Evolutionary conservation across 805 yeast species (phyloP), one percentile per base, ranked within the genome.

Genomic region (Pachysolen tannophilus): DNA sequence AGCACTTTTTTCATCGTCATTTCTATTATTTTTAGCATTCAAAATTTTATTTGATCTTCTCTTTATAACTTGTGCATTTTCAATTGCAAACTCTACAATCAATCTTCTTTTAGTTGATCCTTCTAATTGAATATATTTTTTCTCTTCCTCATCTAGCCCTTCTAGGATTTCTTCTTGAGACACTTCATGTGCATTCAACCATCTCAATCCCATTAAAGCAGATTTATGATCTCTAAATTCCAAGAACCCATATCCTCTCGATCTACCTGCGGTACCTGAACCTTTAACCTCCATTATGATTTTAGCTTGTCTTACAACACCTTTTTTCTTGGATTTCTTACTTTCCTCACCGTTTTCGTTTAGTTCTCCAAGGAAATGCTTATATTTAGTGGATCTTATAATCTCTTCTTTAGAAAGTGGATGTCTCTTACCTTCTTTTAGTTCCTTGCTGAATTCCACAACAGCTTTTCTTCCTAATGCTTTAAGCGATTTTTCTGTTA

Each of bases 171-270:
- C 97, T 8, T 69, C 75, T 23, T 57, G 58, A 0, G 84, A 62
- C 6, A 92, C 95, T 50, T 75, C 80, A 53, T 90, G 96, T 6
- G 95, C 95, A 56, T 92, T 92, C 56, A 92, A 69, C 95, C 96
- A 92, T 66, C 98, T 77, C 38, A 92, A 72, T 2, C 94, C 97
- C 97, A 87, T 88, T 45, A 92, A 69, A 1, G 98, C 97, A 43
- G 80, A 56, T 58, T 82, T 82, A 58, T 92, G 98, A 58, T 88
- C 95, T 59, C 87, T 78, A 58, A 70, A 87, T 60, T 92, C 97
- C 30, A 92, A 60, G 68, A 92, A 90, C 43, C 98, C 98, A 51
- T 90, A 92, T 41, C 98, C 98, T 66, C 97, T 80, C 52, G 92
- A 79, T 58, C 98, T 73, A 38, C 98, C 98, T 20, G 69, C 60